Percentiles rank a stretch among this genome's conserved stretches.
Evolutionary conservation across 768 basidiomycete genomes (phyloP).

Genomic region (Lentinula boryana): DNA sequence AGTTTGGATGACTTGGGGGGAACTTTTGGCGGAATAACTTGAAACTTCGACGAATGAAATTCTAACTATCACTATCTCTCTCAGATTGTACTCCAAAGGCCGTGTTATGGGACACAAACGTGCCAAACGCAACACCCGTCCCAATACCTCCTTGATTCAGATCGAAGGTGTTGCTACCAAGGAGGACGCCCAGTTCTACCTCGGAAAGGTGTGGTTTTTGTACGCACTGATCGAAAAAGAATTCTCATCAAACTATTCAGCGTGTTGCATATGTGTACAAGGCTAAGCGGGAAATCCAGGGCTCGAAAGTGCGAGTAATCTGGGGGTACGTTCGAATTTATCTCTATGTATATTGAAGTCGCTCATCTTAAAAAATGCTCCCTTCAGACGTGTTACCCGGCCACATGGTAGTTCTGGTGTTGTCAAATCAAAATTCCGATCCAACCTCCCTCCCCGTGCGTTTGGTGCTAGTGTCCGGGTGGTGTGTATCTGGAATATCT

Average conservation of each 20-base stretch:
- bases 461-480: conserved; percentile 92
- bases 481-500: conserved; percentile 42
- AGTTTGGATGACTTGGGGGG: not conserved
- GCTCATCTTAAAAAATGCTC: not conserved
- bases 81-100: conserved; percentile 92
- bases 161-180: conserved; percentile 94
- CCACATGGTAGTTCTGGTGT: conserved; percentile 93
- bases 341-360: not conserved
- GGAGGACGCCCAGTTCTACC: conserved; percentile 95
- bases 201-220: conserved; percentile 81
- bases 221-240: not conserved
- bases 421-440: conserved; percentile 94
- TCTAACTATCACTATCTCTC: not conserved
- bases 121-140: conserved; percentile 92
- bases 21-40: conserved; percentile 5
- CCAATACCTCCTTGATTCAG: conserved; percentile 94
- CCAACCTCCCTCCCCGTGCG: conserved; percentile 90
- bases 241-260: conserved; percentile 30
- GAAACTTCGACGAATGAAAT: conserved; percentile 7
- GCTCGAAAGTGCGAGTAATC: conserved; percentile 95
- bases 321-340: conserved; percentile 70
- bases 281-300: conserved; percentile 90
- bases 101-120: conserved; percentile 98
- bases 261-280: conserved; percentile 98
- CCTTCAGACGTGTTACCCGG: conserved; percentile 76